Base-by-base conservation (phyloP, 495 filamentous ascomycete species). In the Astrothelium macrocarpum region DNA sequence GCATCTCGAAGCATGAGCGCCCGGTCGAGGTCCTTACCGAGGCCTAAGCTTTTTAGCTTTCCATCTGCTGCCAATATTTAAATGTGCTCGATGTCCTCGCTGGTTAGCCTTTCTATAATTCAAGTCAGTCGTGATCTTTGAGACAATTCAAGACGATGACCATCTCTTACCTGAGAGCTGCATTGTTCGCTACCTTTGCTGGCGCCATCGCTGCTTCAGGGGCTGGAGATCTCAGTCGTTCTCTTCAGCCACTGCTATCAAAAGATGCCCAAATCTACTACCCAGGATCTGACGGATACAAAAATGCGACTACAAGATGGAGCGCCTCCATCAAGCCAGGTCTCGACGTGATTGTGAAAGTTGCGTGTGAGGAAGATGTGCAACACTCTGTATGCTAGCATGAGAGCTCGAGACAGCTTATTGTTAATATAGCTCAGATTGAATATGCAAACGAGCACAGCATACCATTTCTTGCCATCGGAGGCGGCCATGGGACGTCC, bases 371-470 rank as follows among this genome's bases (percentile, higher is more conserved):
- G 36, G 18, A 42, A 16, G 36, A 42, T 1, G 36, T 42, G 36
- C 36, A 42, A 16, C 36, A 16, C 10, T 10, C 36, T 9, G 36
- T 42, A 42, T 10, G 36, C 18, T 16, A 9, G 18, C 36, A 10
- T 16, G 9, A 9, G 36, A 42, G 10, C 18, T 16, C 18, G 10
- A 42, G 18, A 42, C 0, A 42, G 36, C 36, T 42, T 16, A 16
- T 42, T 42, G 10, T 16, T 42, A 16, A 42, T 16, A 16, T 42
- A 16, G 10, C 18, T 10, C 18, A 43, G 59, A 20, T 61, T 2
- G 32, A 28, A 5, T 43, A 61, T 32, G 29, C 59, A 16, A 61
- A 61, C 59, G 29, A 34, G 18, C 59, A 61, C 10, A 23, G 23
- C 18, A 14, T 11, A n/a, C 31, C 26, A 20, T 61, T 61, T 26